A percentile compares a stretch with the other conserved stretches of the same genome.
Conservation (phyloP, 164 flowering plant species). For the Berberis vulgaris region DNA sequence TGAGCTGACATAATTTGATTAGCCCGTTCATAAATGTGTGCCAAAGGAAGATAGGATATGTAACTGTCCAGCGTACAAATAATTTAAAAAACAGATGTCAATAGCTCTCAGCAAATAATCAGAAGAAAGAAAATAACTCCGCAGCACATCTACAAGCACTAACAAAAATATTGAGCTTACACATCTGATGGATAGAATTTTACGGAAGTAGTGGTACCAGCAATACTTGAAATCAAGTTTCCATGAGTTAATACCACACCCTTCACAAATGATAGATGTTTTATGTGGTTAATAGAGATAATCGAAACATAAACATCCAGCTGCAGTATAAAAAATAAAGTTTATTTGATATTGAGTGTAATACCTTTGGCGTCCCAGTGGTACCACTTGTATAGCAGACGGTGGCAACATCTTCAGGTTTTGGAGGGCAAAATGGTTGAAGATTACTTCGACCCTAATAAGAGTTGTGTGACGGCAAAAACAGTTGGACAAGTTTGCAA, state of each 20-base stretch:
- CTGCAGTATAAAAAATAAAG: constrained; percentile 4
- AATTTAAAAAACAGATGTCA: constrained; percentile 3
- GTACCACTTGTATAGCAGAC: constrained; percentile 99
- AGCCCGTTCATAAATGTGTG: constrained; percentile 89
- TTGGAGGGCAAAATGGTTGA: constrained; percentile 77
- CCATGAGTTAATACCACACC: constrained; percentile 85
- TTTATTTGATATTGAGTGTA: not conserved
- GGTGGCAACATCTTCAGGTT: constrained; percentile 88
- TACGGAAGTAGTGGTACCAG: constrained; percentile 33
- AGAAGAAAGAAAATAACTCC: not conserved
- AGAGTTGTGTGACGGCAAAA: not conserved
- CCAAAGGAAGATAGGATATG: constrained; percentile 96
- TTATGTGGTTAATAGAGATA: not conserved
- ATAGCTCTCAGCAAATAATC: not conserved
- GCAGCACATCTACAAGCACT: not conserved
- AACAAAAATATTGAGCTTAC: constrained; percentile 37
- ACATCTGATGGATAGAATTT: constrained; percentile 64
- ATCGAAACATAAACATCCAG: not conserved
- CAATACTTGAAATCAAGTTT: constrained; percentile 79
- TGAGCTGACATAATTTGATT: constrained; percentile 56
- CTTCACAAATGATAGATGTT: constrained; percentile 23
- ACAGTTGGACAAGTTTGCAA: not conserved
- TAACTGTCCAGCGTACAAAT: constrained; percentile 36
- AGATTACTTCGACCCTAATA: constrained; percentile 50
- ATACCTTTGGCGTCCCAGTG: constrained; percentile 97